phyloP scores from a whole-genome alignment of 352 stramenopile species.

The Labyrinthula sp. region DNA sequence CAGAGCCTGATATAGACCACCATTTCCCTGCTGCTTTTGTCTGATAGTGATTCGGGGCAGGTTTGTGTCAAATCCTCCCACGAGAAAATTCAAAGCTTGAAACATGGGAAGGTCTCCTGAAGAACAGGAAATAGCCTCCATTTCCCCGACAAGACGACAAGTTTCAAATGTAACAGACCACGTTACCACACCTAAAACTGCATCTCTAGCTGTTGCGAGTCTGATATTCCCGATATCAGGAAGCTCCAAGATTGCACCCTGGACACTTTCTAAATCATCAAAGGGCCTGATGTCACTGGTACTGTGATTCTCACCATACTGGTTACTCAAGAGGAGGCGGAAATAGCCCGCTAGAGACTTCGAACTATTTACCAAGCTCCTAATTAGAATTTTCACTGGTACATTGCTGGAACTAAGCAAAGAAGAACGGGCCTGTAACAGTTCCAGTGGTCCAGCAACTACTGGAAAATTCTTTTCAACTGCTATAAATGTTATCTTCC shows the following conservation, averaged over 20 bases:
- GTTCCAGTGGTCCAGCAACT: neutral
- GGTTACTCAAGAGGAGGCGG: constrained; percentile 20
- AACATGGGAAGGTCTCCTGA: too few species aligned
- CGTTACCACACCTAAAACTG: too few species aligned
- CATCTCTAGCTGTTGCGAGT: too few species aligned
- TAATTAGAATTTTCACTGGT: constrained; percentile 6
- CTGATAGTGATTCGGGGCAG: constrained; percentile 16
- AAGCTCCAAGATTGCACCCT: too few species aligned
- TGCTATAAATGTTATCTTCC: constrained; percentile 69
- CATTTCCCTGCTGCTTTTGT: constrained; percentile 25
- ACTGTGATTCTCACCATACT: constrained; percentile 1
- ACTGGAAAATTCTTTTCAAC: constrained; percentile 71
- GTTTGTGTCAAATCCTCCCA: constrained; percentile 14
- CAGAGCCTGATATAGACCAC: constrained; percentile 29
- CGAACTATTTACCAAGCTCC: neutral
- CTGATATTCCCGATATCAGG: too few species aligned
- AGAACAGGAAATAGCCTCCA: too few species aligned
- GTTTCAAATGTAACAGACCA: too few species aligned
- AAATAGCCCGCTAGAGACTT: constrained; percentile 30
- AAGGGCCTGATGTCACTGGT: constrained; percentile 28
- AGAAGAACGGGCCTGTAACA: constrained; percentile 1
- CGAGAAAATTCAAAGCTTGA: constrained; percentile 9
- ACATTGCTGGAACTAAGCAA: constrained; percentile 5
- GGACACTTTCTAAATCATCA: constrained; percentile 19
- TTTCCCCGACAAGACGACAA: too few species aligned